phyloP scores from a whole-genome alignment of 2,329 filamentous ascomycete species.

The Aspergillus aculeatus region DNA sequence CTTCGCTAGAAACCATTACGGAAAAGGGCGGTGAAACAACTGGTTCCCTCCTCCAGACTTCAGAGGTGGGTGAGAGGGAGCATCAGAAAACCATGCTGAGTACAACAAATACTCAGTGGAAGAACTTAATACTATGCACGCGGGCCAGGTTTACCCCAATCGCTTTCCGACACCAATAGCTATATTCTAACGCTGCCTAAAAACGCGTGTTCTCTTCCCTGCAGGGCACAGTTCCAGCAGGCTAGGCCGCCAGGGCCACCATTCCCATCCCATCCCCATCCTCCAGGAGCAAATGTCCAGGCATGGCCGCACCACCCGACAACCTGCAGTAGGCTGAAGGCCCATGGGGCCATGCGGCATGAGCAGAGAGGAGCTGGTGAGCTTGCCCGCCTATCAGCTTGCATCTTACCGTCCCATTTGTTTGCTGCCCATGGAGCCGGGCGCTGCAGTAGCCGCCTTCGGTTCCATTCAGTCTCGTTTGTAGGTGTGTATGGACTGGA shows the following conservation, averaged over 20 bases:
- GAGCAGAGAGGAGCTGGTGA: neutral
- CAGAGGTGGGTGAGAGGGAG: neutral
- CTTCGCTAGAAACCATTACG: neutral
- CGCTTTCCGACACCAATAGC: conserved; percentile 9
- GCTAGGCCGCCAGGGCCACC: conserved; percentile 1
- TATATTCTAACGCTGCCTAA: conserved; percentile 2
- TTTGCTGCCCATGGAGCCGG: conserved; percentile 4
- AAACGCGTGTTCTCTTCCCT: neutral
- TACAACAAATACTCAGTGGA: neutral
- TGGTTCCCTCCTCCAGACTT: neutral
- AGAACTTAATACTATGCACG: conserved; percentile 1
- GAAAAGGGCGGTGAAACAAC: neutral
- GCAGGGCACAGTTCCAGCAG: neutral
- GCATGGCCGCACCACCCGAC: neutral
- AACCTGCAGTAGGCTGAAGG: conserved; percentile 8
- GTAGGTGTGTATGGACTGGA: no score
- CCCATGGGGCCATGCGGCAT: neutral
- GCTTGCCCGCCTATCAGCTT: conserved; percentile 2
- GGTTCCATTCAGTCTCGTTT: neutral
- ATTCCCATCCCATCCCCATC: neutral
- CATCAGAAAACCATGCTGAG: neutral
- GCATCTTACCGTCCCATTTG: neutral
- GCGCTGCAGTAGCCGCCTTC: conserved; percentile 14
- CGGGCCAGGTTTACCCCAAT: no score
- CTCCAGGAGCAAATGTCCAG: neutral